A percentile compares a stretch with the other conserved stretches of the same genome.
These are phyloP conservation scores for Metschnikowia continentalis DNA, from an alignment of 805 yeast genomes.

Conservation along the genomic window DNA sequence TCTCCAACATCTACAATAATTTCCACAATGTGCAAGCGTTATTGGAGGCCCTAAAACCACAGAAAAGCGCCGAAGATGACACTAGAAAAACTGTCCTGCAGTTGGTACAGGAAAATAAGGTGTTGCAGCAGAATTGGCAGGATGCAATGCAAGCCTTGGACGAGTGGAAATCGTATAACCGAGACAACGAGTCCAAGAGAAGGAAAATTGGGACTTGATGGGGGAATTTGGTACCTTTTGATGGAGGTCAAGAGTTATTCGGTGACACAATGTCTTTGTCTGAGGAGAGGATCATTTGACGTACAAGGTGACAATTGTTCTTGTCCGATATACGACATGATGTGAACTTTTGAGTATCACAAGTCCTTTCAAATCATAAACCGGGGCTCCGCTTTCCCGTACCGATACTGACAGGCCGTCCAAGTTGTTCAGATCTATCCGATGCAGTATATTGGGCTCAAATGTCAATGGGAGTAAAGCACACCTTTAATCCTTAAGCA, in stretches of 20 bases:
- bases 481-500: constrained; percentile 27
- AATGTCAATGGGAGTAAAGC: constrained; percentile 20
- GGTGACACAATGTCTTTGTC: too few species aligned
- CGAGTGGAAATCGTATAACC: constrained; percentile 31
- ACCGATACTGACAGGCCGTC: constrained; percentile 52
- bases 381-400: constrained; percentile 47
- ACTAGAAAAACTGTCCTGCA: constrained; percentile 16
- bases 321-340: too few species aligned
- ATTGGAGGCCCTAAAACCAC: constrained; percentile 8
- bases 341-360: too few species aligned
- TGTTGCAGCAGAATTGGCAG: constrained; percentile 34
- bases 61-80: constrained; percentile 9
- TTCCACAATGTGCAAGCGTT: constrained; percentile 27
- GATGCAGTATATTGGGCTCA: constrained; percentile 31
- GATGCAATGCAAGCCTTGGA: constrained; percentile 38
- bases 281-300: too few species aligned
- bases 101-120: constrained; percentile 31
- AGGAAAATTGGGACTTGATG: not conserved
- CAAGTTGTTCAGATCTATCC: constrained; percentile 43
- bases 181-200: not conserved
- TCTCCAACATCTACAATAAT: constrained; percentile 31
- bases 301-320: too few species aligned
- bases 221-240: too few species aligned
- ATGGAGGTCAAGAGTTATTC: too few species aligned
- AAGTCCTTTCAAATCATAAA: constrained; percentile 41